A percentile compares a stretch with the other conserved stretches of the same genome.
Conservation (phyloP, 2,329 filamentous ascomycete species). For the Corynespora cassiicola region DNA sequence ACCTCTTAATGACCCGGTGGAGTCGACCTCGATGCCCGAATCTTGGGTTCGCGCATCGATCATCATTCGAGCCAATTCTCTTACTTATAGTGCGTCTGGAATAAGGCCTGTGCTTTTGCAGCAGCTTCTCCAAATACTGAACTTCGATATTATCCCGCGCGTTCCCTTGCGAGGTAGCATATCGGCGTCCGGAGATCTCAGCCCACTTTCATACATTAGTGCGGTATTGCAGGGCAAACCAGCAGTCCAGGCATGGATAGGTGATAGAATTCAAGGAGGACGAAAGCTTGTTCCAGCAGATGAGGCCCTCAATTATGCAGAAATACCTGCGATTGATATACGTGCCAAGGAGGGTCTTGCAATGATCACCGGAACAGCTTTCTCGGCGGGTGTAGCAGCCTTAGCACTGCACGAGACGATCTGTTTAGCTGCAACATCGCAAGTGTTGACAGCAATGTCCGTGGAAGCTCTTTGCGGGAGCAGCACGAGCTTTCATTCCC, state of each 20-base stretch:
- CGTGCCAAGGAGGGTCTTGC: slow-evolving; percentile 60
- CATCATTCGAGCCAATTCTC: slow-evolving; percentile 62
- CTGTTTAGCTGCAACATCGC: slow-evolving; percentile 44
- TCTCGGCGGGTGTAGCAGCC: slow-evolving; percentile 27
- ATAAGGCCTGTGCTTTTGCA: slow-evolving; percentile 58
- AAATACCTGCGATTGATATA: slow-evolving; percentile 19
- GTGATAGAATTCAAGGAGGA: slow-evolving; percentile 14
- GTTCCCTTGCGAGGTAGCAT: slow-evolving; percentile 64
- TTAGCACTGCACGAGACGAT: slow-evolving; percentile 27
- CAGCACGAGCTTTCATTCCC: slow-evolving; percentile 63
- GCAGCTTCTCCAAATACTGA: slow-evolving; percentile 48
- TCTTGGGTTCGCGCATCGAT: slow-evolving; percentile 64
- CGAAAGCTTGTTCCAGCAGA: slow-evolving; percentile 16
- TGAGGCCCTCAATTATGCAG: slow-evolving; percentile 32
- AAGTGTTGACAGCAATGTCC: slow-evolving; percentile 67
- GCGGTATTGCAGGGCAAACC: slow-evolving; percentile 53
- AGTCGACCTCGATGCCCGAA: slow-evolving; percentile 22
- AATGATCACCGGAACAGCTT: slow-evolving; percentile 59
- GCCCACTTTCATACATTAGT: slow-evolving; percentile 63
- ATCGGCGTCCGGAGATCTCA: slow-evolving; percentile 65
- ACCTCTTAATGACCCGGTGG: slow-evolving; percentile 16
- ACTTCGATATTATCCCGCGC: slow-evolving; percentile 52
- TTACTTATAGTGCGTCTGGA: slow-evolving; percentile 63
- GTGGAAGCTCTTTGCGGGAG: slow-evolving; percentile 66
- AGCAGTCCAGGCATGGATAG: slow-evolving; percentile 49